Evolutionary conservation across 306 rosid species (phyloP), one percentile per base, ranked within the genome.

Genomic region (Hylodesmum podocarpum): DNA sequence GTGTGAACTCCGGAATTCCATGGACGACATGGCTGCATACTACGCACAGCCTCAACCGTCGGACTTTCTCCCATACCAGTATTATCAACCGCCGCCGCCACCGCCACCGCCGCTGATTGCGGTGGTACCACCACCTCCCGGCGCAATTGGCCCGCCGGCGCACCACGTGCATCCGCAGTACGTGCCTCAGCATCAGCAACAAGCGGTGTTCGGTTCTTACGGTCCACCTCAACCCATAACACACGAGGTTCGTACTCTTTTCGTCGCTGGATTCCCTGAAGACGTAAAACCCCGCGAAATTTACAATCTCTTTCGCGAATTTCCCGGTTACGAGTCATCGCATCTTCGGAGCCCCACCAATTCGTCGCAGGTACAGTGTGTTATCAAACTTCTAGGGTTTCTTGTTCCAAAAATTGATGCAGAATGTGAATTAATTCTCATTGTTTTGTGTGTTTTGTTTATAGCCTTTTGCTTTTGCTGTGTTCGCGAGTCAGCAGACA

Each of bases 381-480:
- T 41, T 44, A 1, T 14, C 33, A 22, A 34, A 0, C 16, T 54
- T 69, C 4, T 6, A 6, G 62, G 21, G 37, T 4, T 66, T 73
- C 25, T 47, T 53, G 22, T 33, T 21, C 4, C 6, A 14, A 9
- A 21, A 57, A 28, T 27, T 27, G 4, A 2, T 57, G 9, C 6
- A 6, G 5, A n/a, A n/a, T n/a, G n/a, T n/a, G n/a, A n/a, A n/a
- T 27, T 25, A 8, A 15, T 61, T 65, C 13, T 25, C 62, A 2
- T 31, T 4, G 18, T 54, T 36, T 59, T 85, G 1, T 25, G 3
- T 80, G 29, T 41, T 50, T 53, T 75, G 55, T n/a, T 70, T 50
- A 8, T 78, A 95, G 98, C 92, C 98, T 16, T 92, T 92, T 83
- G 99, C 97, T 68, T 95, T 95, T 75, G 99, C 96, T 31, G 96